These are phyloP conservation scores for Coriolopsis trogii DNA, from an alignment of 1,284 basidiomycete species.

Conservation along the genomic window DNA sequence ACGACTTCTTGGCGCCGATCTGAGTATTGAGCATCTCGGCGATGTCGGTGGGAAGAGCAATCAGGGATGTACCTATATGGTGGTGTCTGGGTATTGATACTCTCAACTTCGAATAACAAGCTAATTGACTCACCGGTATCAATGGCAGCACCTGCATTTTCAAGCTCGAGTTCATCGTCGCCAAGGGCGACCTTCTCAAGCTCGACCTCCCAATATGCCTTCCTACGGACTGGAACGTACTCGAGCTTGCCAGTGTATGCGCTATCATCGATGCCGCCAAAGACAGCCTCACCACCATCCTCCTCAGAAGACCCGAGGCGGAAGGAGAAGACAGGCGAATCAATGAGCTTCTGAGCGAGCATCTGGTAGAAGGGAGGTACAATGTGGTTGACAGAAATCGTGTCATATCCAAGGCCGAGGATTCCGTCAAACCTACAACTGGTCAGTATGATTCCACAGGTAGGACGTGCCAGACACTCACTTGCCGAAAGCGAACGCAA, in stretches of 20 bases:
- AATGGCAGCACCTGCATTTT: conserved; percentile 93
- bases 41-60: conserved; percentile 91
- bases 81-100: conserved; percentile 1
- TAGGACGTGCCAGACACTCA: conserved; percentile 41
- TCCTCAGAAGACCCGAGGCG: conserved; percentile 86
- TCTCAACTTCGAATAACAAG: not conserved
- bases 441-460: not conserved
- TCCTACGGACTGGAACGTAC: conserved; percentile 93
- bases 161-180: conserved; percentile 82
- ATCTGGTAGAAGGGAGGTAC: conserved; percentile 96
- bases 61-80: conserved; percentile 81
- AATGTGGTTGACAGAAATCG: conserved; percentile 94
- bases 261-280: conserved; percentile 86
- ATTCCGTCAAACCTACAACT: conserved; percentile 88
- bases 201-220: conserved; percentile 99
- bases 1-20: conserved; percentile 90
- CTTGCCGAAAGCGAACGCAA: conserved; percentile 97
- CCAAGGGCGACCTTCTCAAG: conserved; percentile 87
- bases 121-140: conserved; percentile 74
- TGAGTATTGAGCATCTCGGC: conserved; percentile 98
- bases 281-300: conserved; percentile 92
- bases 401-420: conserved; percentile 94
- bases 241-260: conserved; percentile 85
- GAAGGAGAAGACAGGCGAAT: conserved; percentile 93
- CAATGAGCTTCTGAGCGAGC: conserved; percentile 84